Percentiles rank a stretch among this genome's conserved stretches.
These are phyloP conservation scores for Pulveroboletus sp. DNA, from an alignment of 1,284 basidiomycete species.

Conservation along the genomic window DNA sequence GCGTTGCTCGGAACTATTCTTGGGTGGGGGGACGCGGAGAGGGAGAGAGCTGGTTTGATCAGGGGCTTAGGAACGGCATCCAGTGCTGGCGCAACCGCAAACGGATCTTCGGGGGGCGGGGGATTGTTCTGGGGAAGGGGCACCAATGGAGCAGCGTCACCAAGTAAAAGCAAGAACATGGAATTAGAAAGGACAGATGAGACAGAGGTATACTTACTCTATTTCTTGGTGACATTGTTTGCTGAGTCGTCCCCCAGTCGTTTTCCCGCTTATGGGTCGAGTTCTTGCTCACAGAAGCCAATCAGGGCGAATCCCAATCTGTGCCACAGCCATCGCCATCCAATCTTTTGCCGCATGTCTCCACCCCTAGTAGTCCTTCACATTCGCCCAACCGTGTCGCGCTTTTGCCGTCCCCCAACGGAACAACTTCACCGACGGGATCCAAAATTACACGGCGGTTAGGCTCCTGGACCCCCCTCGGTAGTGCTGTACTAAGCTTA, in stretches of 20 bases:
- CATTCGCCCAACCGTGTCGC: constrained; percentile 28
- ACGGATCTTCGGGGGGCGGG: constrained; percentile 18
- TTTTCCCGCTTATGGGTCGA: constrained; percentile 96
- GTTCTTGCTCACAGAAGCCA: constrained; percentile 89
- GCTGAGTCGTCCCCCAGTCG: constrained; percentile 53
- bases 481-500: constrained; percentile 46
- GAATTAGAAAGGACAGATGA: constrained; percentile 76
- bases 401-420: constrained; percentile 17
- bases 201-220: constrained; percentile 57
- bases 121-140: constrained; percentile 51
- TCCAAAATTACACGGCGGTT: constrained; percentile 46
- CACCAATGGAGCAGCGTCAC: constrained; percentile 37
- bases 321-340: constrained; percentile 34
- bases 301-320: constrained; percentile 47
- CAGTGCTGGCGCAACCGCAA: constrained; percentile 21
- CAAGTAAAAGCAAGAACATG: constrained; percentile 45
- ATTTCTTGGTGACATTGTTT: neutral
- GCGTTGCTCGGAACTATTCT: constrained; percentile 86
- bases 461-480: constrained; percentile 45
- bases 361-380: constrained; percentile 55
- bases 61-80: constrained; percentile 56
- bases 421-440: constrained; percentile 36
- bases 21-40: constrained; percentile 87
- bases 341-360: constrained; percentile 39
- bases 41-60: constrained; percentile 78